Conservation (phyloP, 768 basidiomycete genomes). For the Amanita thiersii region DNA sequence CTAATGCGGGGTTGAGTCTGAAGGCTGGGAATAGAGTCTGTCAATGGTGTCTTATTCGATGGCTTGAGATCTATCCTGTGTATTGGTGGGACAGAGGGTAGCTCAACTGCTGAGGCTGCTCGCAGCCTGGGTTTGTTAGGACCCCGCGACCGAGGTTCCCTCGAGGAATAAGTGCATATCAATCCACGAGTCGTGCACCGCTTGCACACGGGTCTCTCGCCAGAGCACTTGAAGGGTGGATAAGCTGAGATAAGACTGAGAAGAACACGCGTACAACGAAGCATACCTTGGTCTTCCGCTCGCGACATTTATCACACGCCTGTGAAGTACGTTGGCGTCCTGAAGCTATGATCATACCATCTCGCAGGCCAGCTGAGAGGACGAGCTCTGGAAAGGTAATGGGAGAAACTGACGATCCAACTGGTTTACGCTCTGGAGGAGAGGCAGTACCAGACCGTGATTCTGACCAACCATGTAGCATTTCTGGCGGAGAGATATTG, state of each 20-base stretch:
- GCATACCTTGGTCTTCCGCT: constrained; percentile 49
- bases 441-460: constrained; percentile 2
- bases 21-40: neutral
- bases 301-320: constrained; percentile 51
- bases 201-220: constrained; percentile 44
- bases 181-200: constrained; percentile 43
- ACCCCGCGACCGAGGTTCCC: constrained; percentile 27
- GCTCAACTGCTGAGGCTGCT: neutral
- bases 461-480: constrained; percentile 9
- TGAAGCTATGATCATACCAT: constrained; percentile 11
- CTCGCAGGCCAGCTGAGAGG: neutral
- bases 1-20: neutral
- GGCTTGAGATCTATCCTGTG: neutral
- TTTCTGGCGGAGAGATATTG: constrained; percentile 1
- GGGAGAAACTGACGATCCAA: neutral
- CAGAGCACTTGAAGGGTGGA: constrained; percentile 37
- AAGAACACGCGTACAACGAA: neutral
- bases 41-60: neutral
- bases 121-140: constrained; percentile 22
- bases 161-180: constrained; percentile 39
- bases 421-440: too few species aligned
- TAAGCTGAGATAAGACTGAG: neutral
- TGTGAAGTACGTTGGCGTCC: constrained; percentile 38
- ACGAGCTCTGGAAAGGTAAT: constrained; percentile 4
- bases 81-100: neutral